phyloP scores from a whole-genome alignment of 1,284 basidiomycete species.

The Tilletia setariae region DNA sequence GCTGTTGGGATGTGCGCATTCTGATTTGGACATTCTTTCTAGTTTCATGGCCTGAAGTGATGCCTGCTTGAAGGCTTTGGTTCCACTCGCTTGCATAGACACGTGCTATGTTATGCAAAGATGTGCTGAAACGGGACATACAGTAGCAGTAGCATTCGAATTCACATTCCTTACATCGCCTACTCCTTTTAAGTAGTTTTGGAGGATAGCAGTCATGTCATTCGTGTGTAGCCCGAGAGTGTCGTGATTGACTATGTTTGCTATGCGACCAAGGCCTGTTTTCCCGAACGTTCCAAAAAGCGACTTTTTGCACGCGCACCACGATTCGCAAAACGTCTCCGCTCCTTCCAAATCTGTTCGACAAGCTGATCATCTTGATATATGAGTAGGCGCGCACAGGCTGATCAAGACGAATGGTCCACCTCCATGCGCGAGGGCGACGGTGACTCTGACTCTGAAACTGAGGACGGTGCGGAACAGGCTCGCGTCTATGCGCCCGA shows the following conservation, averaged over 20 bases:
- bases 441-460: background rate
- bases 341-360: no score
- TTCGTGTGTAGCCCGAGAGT: no score
- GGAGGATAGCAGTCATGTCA: no score
- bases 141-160: no score
- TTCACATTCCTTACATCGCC: no score
- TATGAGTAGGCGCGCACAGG: background rate
- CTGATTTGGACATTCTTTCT: background rate
- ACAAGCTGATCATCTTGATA: background rate
- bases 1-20: background rate
- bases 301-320: background rate
- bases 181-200: no score
- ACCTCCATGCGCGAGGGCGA: slow-evolving; percentile 8
- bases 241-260: no score
- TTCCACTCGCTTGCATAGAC: background rate
- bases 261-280: background rate
- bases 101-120: background rate
- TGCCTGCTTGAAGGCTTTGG: background rate
- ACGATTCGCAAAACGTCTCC: background rate
- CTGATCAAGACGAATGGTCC: background rate
- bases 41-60: background rate
- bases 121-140: background rate
- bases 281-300: background rate
- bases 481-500: background rate
- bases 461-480: background rate